Percentiles rank a stretch among this genome's conserved stretches.
phyloP scores from a whole-genome alignment of 352 stramenopile genomes.

The Globisporangium splendens region DNA sequence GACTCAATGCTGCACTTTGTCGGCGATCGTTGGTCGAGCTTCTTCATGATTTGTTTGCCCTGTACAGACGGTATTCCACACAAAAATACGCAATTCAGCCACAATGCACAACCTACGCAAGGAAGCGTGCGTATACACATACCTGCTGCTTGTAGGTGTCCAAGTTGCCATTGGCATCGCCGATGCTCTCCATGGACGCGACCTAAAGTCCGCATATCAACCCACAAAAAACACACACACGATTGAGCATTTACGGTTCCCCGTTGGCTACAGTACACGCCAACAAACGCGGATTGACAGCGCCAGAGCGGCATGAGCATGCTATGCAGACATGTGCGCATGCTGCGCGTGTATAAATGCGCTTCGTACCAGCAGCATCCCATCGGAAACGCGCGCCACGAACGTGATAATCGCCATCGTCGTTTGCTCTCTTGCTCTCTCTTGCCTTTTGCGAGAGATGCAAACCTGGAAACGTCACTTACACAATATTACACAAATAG shows the following conservation, averaged over 20 bases:
- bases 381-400: slow-evolving; percentile 91
- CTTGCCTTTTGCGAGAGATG: neutral
- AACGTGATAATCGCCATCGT: slow-evolving; percentile 94
- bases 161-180: slow-evolving; percentile 75
- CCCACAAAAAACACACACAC: neutral
- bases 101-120: neutral
- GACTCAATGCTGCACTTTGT: slow-evolving; percentile 95
- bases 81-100: neutral
- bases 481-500: neutral
- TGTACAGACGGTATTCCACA: slow-evolving; percentile 21
- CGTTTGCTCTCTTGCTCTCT: neutral
- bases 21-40: slow-evolving; percentile 87
- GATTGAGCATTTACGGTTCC: neutral
- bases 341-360: too few species aligned
- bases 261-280: neutral
- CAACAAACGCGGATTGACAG: neutral
- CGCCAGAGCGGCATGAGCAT: too few species aligned
- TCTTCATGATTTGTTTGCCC: slow-evolving; percentile 94
- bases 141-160: slow-evolving; percentile 90
- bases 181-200: slow-evolving; percentile 91
- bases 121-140: neutral
- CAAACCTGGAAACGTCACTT: neutral
- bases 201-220: slow-evolving; percentile 44
- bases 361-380: slow-evolving; percentile 85
- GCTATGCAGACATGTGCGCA: too few species aligned